Evolutionary conservation across 2,329 filamentous ascomycete genomes (phyloP).

Genomic region (Pseudogymnoascus sp.): DNA sequence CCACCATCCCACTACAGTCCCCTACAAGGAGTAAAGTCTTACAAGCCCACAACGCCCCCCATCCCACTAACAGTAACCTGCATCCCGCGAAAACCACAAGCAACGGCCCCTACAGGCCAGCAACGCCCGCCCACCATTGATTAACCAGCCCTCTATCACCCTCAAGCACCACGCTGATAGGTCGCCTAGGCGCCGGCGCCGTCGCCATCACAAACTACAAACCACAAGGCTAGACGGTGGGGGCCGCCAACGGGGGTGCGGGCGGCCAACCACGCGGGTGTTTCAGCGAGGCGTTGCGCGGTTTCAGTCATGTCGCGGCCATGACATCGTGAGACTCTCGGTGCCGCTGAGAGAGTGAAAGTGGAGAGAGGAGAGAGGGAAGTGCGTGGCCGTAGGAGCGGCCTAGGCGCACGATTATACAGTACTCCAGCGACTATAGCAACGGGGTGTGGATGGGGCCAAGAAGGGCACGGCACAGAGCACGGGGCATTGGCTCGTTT

Average conservation of each 20-base stretch:
- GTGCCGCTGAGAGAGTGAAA: not conserved
- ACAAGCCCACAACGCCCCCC: not conserved
- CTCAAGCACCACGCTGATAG: not conserved
- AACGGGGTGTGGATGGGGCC: not conserved
- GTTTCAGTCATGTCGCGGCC: not conserved
- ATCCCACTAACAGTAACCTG: not conserved
- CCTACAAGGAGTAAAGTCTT: not conserved
- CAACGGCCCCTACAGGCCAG: not conserved
- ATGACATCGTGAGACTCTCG: not conserved
- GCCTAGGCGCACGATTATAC: too few relatives aligned
- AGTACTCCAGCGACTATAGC: too few relatives aligned
- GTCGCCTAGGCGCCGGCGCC: not conserved
- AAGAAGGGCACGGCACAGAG: not conserved
- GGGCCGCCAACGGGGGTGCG: not conserved
- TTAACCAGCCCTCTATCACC: not conserved
- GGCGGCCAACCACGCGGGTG: constrained; percentile 4
- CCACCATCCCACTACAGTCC: not conserved
- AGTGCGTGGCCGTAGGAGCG: not conserved
- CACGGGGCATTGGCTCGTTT: not conserved
- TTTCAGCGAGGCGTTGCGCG: not conserved
- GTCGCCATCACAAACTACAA: not conserved
- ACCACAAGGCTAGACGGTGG: not conserved
- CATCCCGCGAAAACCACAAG: not conserved
- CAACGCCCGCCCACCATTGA: not conserved
- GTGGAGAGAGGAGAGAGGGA: not conserved